These are phyloP conservation scores for Candida maesae DNA, from an alignment of 805 yeast genomes.

Conservation along the genomic window DNA sequence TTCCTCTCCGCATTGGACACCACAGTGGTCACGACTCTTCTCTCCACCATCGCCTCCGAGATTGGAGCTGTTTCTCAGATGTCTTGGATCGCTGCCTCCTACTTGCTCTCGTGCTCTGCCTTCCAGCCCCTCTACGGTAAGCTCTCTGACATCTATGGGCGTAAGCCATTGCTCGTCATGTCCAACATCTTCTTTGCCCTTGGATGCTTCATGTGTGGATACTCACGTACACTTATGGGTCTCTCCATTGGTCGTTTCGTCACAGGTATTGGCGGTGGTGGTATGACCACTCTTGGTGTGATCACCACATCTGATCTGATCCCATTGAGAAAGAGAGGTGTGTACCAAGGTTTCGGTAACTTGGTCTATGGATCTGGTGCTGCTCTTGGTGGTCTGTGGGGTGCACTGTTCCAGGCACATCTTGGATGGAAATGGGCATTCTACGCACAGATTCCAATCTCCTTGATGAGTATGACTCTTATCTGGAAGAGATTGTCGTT, in stretches of 20 bases:
- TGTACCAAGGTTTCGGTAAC: slow-evolving; percentile 78
- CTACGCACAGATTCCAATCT: slow-evolving; percentile 48
- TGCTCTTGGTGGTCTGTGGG: slow-evolving; percentile 61
- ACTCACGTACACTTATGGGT: slow-evolving; percentile 18
- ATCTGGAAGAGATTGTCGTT: slow-evolving; percentile 35
- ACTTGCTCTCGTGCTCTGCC: slow-evolving; percentile 58
- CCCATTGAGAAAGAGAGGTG: slow-evolving; percentile 72
- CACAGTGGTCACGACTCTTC: slow-evolving; percentile 59
- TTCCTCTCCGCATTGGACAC: slow-evolving; percentile 60
- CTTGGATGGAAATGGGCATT: slow-evolving; percentile 70
- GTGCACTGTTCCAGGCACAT: slow-evolving; percentile 49
- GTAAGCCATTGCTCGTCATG: slow-evolving; percentile 40
- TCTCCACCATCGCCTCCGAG: slow-evolving; percentile 63
- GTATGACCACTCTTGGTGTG: slow-evolving; percentile 65
- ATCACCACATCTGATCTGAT: slow-evolving; percentile 71
- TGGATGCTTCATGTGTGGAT: slow-evolving; percentile 41
- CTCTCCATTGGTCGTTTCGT: slow-evolving; percentile 56
- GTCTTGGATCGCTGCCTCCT: slow-evolving; percentile 67
- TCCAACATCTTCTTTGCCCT: slow-evolving; percentile 37
- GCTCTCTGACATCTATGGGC: slow-evolving; percentile 61
- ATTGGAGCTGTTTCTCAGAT: slow-evolving; percentile 56
- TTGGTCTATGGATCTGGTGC: slow-evolving; percentile 71
- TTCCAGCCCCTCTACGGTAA: slow-evolving; percentile 67
- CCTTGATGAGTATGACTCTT: slow-evolving; percentile 38
- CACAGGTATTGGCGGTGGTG: slow-evolving; percentile 89